phyloP scores from a whole-genome alignment of 2,329 filamentous ascomycete genomes.

The Calonectria fujianensis region DNA sequence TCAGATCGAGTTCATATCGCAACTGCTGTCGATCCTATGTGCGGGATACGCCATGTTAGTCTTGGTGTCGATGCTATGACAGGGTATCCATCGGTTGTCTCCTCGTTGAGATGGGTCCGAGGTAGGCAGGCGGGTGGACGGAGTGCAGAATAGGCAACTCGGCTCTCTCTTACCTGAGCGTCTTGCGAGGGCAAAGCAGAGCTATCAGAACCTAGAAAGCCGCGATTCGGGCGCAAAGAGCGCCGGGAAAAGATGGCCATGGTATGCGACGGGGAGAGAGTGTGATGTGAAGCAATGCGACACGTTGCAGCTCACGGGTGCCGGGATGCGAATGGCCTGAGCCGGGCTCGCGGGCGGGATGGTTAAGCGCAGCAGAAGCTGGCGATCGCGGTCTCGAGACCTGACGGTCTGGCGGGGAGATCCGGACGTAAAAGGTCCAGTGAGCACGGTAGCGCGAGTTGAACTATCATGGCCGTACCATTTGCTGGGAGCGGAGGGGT shows the following conservation, averaged over 20 bases:
- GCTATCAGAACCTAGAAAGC: conserved; percentile 70
- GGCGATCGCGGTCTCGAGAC: conserved; percentile 31
- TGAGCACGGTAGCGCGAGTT: conserved; percentile 27
- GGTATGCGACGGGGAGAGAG: conserved; percentile 42
- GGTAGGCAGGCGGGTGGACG: conserved; percentile 27
- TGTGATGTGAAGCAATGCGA: conserved; percentile 46
- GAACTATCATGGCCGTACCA: conserved; percentile 48
- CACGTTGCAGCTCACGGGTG: conserved; percentile 45
- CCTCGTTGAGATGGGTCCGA: conserved; percentile 31
- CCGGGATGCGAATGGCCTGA: conserved; percentile 45
- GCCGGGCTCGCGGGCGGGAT: conserved; percentile 32
- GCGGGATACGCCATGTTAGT: conserved; percentile 42
- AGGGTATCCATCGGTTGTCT: conserved; percentile 38
- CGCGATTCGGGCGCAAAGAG: conserved; percentile 65
- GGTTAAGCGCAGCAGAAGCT: conserved; percentile 35
- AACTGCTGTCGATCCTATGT: conserved; percentile 70
- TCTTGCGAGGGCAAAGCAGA: conserved; percentile 70
- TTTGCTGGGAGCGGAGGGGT: conserved; percentile 18
- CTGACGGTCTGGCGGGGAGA: conserved; percentile 30
- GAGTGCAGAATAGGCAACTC: conserved; percentile 26
- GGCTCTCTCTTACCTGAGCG: conserved; percentile 63
- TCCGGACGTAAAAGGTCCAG: conserved; percentile 46
- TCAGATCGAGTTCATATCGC: conserved; percentile 72
- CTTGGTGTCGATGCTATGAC: conserved; percentile 35
- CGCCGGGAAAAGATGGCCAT: conserved; percentile 58